phyloP scores from a whole-genome alignment of 352 stramenopile genomes.

The Globisporangium rhizosaccharum region DNA sequence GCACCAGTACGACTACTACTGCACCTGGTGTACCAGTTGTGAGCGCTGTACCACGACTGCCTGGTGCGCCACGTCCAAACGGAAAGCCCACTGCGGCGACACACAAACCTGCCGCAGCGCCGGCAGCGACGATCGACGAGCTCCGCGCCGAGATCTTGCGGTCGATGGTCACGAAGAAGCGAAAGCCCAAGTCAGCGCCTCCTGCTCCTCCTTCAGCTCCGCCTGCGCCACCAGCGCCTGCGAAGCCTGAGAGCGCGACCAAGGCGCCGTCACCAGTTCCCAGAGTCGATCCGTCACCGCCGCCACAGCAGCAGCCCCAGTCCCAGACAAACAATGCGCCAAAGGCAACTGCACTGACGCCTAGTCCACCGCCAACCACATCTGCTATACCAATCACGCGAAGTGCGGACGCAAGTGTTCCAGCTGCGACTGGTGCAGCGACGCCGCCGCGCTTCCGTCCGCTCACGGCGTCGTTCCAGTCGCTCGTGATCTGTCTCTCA shows the following conservation, averaged over 20 bases:
- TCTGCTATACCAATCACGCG: background rate
- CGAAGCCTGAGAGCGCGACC: background rate
- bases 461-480: conserved; percentile 62
- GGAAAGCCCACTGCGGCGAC: background rate
- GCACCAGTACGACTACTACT: no score
- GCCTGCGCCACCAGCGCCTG: background rate
- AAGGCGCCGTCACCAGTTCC: background rate
- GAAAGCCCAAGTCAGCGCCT: conserved; percentile 17
- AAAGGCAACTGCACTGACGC: background rate
- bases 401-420: background rate
- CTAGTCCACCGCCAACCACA: background rate
- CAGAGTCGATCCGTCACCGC: no score
- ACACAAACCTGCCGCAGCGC: background rate
- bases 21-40: no score
- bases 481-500: conserved; percentile 58
- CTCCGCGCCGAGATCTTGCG: conserved; percentile 40
- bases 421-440: background rate
- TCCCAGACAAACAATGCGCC: no score
- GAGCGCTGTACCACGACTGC: conserved; percentile 4
- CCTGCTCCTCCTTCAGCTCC: background rate
- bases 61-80: background rate
- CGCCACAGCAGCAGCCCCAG: no score
- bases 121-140: conserved; percentile 25
- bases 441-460: conserved; percentile 30
- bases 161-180: conserved; percentile 42